Conservation (phyloP, 768 basidiomycete species). For the Kwoniella bestiolae region DNA sequence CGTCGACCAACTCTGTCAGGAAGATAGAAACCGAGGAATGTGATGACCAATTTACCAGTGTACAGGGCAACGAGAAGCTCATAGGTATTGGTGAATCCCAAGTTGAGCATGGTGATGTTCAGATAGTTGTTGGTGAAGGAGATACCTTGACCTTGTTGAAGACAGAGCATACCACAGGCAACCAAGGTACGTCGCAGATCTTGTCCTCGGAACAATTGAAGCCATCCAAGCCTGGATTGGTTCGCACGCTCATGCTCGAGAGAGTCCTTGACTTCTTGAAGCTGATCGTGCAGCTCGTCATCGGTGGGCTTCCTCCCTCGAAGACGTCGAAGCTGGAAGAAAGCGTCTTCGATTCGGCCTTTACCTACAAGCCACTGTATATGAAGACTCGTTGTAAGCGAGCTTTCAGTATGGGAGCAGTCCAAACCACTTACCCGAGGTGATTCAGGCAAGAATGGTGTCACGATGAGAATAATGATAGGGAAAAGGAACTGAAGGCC, state of each 20-base stretch:
- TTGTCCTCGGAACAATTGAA: constrained; percentile 18
- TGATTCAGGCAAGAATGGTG: constrained; percentile 17
- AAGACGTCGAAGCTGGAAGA: not conserved
- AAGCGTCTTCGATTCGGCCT: constrained; percentile 8
- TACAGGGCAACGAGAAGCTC: constrained; percentile 19
- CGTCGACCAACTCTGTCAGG: constrained; percentile 27
- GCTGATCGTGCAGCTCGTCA: not conserved
- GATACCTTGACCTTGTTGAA: constrained; percentile 28
- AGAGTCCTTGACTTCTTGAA: constrained; percentile 8
- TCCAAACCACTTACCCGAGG: constrained; percentile 6
- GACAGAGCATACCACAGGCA: constrained; percentile 21
- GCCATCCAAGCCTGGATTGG: constrained; percentile 6
- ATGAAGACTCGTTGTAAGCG: not conserved
- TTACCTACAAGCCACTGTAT: constrained; percentile 2
- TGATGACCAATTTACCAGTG: constrained; percentile 10
- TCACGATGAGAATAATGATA: constrained; percentile 10
- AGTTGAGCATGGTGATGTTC: constrained; percentile 19
- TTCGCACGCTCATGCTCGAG: constrained; percentile 9
- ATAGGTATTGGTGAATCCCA: constrained; percentile 19
- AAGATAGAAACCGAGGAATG: constrained; percentile 20
- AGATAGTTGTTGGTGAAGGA: constrained; percentile 25
- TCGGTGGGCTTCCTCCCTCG: not conserved
- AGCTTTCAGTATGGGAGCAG: not conserved
- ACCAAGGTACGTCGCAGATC: constrained; percentile 29
- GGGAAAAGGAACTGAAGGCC: constrained; percentile 25